A percentile compares a stretch with the other conserved stretches of the same genome.
Conservation (phyloP, 78 protist genomes). For the Isochrysis galbana region DNA sequence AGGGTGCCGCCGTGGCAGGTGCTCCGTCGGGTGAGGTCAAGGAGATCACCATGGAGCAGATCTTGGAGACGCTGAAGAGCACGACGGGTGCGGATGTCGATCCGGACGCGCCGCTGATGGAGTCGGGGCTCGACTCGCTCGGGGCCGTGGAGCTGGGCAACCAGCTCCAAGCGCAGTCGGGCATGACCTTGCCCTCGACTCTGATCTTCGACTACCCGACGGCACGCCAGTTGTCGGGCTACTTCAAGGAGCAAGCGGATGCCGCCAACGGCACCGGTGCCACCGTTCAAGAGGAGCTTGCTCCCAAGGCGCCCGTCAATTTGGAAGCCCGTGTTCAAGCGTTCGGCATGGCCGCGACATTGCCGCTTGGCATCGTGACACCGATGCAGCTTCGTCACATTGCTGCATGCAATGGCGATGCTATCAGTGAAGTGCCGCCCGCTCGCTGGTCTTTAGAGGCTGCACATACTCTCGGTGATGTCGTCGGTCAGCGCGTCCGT, state of each 20-base stretch:
- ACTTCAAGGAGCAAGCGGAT: background rate
- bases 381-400: background rate
- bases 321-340: too few relatives aligned
- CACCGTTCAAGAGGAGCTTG: background rate
- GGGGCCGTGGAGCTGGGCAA: background rate
- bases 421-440: background rate
- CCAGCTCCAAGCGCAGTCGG: background rate
- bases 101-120: background rate
- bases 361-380: background rate
- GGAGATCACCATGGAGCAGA: background rate
- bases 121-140: constrained; percentile 19
- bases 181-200: background rate
- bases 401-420: background rate
- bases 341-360: background rate
- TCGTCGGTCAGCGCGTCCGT: background rate
- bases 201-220: background rate
- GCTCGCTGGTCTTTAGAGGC: background rate
- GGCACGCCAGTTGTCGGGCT: background rate
- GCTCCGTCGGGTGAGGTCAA: background rate
- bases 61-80: background rate
- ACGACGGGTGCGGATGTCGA: background rate
- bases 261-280: background rate
- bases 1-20: background rate
- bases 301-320: background rate
- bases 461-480: background rate